Evolutionary conservation across 805 yeast genomes (phyloP).

Genomic region (baker's yeast (Saccharomyces cerevisiae)): DNA sequence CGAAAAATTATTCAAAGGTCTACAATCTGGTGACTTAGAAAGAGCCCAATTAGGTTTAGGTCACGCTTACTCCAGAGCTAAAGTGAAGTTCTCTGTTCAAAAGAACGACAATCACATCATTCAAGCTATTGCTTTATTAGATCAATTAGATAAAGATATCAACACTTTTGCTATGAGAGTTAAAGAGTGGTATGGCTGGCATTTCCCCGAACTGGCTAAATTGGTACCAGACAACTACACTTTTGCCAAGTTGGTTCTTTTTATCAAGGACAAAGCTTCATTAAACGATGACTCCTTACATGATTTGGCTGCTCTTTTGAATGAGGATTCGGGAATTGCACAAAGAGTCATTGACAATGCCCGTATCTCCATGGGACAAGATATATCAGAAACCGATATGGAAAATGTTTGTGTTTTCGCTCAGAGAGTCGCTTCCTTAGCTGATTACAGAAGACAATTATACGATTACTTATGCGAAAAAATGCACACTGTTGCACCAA

Average conservation of each 20-base stretch:
- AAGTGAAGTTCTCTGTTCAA: slow-evolving; percentile 97
- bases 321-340: slow-evolving; percentile 88
- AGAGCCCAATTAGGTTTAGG: slow-evolving; percentile 98
- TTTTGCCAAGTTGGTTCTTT: slow-evolving; percentile 73
- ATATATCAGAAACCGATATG: slow-evolving; percentile 91
- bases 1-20: slow-evolving; percentile 77
- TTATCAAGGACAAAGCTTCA: slow-evolving; percentile 80
- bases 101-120: slow-evolving; percentile 98
- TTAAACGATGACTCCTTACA: slow-evolving; percentile 76
- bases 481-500: slow-evolving; percentile 97
- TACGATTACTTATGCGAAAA: slow-evolving; percentile 84
- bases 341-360: slow-evolving; percentile 91
- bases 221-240: slow-evolving; percentile 82
- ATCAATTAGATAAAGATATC: slow-evolving; percentile 95
- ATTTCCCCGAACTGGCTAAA: slow-evolving; percentile 93
- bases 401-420: slow-evolving; percentile 86
- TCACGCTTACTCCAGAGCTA: slow-evolving; percentile 97
- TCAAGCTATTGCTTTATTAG: slow-evolving; percentile 95
- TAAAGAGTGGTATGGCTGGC: slow-evolving; percentile 99
- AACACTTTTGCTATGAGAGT: slow-evolving; percentile 96
- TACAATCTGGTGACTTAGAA: slow-evolving; percentile 91
- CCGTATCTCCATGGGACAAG: slow-evolving; percentile 98
- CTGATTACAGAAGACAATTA: slow-evolving; percentile 81
- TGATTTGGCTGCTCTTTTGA: slow-evolving; percentile 75
- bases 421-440: slow-evolving; percentile 80